These are phyloP conservation scores for Exophiala bonariae DNA, from an alignment of 2,329 filamentous ascomycete species.

Conservation along the genomic window DNA sequence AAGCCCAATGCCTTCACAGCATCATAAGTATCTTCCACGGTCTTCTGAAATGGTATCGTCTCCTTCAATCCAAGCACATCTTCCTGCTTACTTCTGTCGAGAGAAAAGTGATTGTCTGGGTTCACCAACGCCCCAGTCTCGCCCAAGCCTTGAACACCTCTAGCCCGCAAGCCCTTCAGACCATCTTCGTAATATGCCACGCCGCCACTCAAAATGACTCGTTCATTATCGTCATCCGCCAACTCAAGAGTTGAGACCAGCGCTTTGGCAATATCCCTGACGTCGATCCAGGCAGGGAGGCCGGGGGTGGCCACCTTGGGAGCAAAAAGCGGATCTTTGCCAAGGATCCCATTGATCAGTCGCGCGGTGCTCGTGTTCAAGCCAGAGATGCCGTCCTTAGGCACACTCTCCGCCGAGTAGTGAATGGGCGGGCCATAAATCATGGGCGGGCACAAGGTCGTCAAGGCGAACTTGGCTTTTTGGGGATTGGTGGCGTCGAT, in stretches of 20 bases:
- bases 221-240: background rate
- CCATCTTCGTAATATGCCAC: background rate
- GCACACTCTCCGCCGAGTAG: background rate
- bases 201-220: background rate
- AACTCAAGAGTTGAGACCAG: background rate
- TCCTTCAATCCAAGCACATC: background rate
- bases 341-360: background rate
- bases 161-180: background rate
- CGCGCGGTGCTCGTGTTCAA: slow-evolving; percentile 2
- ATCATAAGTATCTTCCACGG: slow-evolving; percentile 1
- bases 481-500: slow-evolving; percentile 3
- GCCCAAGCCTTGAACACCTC: background rate
- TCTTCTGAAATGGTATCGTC: slow-evolving; percentile 2
- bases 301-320: background rate
- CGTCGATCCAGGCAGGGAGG: slow-evolving; percentile 10
- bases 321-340: background rate
- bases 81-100: background rate
- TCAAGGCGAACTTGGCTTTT: slow-evolving; percentile 16
- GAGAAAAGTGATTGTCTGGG: background rate
- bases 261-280: slow-evolving; percentile 10
- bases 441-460: slow-evolving; percentile 46
- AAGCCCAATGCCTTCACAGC: background rate
- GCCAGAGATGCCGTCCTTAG: slow-evolving; percentile 1
- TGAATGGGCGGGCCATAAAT: slow-evolving; percentile 44
- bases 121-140: background rate